A percentile compares a stretch with the other conserved stretches of the same genome.
Conservation (phyloP, 2,329 filamentous ascomycete species). For the Orbilia brochopaga region DNA sequence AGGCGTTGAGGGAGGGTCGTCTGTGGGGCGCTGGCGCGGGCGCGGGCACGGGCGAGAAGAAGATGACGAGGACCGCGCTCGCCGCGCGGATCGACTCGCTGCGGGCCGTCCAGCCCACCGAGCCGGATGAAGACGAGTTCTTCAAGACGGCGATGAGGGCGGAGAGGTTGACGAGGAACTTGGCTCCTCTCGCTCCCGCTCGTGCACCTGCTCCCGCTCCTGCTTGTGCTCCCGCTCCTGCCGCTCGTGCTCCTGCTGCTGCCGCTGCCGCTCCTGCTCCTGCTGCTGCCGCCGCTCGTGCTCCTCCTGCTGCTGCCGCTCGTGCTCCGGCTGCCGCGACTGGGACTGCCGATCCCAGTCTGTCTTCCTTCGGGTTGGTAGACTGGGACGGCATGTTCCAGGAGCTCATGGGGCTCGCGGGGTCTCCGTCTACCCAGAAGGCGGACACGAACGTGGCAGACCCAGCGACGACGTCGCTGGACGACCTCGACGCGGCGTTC, state of each 20-base stretch:
- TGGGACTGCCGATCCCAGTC: not conserved
- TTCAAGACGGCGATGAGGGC: conserved; percentile 11
- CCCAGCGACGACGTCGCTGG: conserved; percentile 3
- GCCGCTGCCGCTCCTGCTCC: no score
- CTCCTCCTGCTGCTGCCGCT: not conserved
- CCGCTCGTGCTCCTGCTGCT: no score
- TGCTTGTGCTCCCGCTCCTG: no score
- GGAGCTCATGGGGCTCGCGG: not conserved
- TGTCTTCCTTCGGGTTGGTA: conserved; percentile 7
- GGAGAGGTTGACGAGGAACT: not conserved
- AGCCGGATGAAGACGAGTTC: conserved; percentile 16
- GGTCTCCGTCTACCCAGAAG: not conserved
- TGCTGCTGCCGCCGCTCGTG: no score
- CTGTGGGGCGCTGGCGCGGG: not conserved
- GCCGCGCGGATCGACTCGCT: not conserved
- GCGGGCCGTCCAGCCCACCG: not conserved
- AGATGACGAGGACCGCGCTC: not conserved
- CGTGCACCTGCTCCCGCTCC: not conserved
- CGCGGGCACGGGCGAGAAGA: not conserved
- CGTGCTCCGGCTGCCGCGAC: no score
- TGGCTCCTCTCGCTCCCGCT: not conserved
- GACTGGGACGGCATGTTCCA: conserved; percentile 30
- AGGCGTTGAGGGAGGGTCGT: not conserved
- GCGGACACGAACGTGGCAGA: conserved; percentile 3
- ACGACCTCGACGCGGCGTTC: conserved; percentile 20